Base-by-base conservation (phyloP, 1,284 basidiomycete species). In the Boletus smithii region DNA sequence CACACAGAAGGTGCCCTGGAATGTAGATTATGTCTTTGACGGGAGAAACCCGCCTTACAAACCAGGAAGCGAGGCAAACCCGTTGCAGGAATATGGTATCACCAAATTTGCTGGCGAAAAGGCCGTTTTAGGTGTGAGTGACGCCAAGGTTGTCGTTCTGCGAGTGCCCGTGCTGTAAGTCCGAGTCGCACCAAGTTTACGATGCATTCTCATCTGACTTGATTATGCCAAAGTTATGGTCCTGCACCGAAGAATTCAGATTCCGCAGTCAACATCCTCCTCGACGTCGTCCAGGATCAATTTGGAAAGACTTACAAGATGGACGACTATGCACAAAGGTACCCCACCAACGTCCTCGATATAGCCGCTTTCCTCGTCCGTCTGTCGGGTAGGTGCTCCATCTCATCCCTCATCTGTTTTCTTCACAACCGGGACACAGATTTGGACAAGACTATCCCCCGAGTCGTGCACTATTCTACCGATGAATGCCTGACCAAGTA, bases 261-360 rank as follows among this genome's bases (percentile, higher is more conserved):
- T 56, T 81, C 80, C 7, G 88, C 90, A 0, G 74, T 93, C 50
- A 92, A 92, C 60, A 75, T 87, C 50, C 74, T 93, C 10, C 62
- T 91, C 20, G 88, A 92, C 61, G 71, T 90, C 36, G 87, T 92
- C 1, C 70, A 77, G 50, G 86, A 90, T 59, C 85, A 84, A 58
- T 85, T 84, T 8, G 85, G 84, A 5, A 88, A 88, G 67, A 71
- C 70, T 41, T 89, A 89, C 70, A 87, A 80, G 61, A 92, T 92
- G 90, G 90, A 93, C 60, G 86, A 92, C 66, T 91, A 81, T 61
- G 88, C 87, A 11, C 87, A 82, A 16, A 76, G 90, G 17, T 90
- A 83, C 67, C 89, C 90, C 1, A 91, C 89, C 23, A 88, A 88
- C 56, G 79, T 87, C 10, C 60, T 84, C 27, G 87, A 91, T 59